Conservation (phyloP, 2,329 filamentous ascomycete genomes). For the Trichoderma guizhouense region DNA sequence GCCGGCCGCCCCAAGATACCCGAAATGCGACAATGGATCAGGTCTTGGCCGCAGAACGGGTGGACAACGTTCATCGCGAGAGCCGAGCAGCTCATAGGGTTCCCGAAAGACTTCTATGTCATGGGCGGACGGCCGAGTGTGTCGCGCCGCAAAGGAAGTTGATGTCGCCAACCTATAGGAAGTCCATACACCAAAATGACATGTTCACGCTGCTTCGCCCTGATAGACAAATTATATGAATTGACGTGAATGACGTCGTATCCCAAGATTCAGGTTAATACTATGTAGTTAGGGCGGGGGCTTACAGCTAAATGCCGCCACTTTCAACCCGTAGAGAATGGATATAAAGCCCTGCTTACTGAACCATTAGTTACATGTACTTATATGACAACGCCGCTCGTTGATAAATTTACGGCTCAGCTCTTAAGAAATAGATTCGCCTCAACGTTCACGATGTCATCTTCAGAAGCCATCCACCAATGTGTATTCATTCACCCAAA, state of each 20-base stretch:
- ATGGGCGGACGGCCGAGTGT: no score
- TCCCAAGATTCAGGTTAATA: not conserved
- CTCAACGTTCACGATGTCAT: not conserved
- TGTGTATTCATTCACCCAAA: not conserved
- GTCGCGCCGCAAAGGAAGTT: no score
- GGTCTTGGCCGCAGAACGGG: no score
- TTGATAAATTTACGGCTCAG: not conserved
- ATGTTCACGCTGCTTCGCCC: not conserved
- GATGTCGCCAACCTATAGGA: no score
- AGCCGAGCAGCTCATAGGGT: no score
- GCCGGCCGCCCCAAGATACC: no score
- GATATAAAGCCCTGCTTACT: not conserved
- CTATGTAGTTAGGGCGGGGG: not conserved
- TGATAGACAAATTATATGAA: not conserved
- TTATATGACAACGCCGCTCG: not conserved
- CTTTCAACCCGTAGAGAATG: not conserved
- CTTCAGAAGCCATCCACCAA: not conserved
- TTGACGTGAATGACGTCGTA: not conserved
- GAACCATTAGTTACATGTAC: not conserved
- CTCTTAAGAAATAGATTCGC: not conserved
- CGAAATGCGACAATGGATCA: no score
- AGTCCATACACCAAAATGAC: no score
- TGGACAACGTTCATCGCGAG: no score
- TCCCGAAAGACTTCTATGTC: no score
- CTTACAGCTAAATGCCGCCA: not conserved